These are phyloP conservation scores for Solanum gandarillasii DNA, from an alignment of 257 asterid species.

Conservation along the genomic window DNA sequence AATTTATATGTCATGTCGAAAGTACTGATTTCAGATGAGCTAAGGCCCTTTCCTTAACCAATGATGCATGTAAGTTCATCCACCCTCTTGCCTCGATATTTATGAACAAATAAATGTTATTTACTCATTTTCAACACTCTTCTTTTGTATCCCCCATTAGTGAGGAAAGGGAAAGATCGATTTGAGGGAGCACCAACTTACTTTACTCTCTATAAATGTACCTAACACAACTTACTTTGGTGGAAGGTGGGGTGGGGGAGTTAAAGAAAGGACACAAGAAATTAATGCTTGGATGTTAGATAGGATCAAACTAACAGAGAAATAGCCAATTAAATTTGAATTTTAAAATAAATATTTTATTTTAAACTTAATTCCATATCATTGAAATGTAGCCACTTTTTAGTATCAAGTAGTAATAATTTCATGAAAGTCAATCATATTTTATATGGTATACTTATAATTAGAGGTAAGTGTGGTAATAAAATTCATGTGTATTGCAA, in stretches of 20 bases:
- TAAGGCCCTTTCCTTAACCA: neutral
- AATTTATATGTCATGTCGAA: neutral
- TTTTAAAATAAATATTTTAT: neutral
- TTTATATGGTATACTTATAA: neutral
- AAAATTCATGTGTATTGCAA: slow-evolving; percentile 13
- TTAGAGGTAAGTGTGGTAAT: slow-evolving; percentile 9
- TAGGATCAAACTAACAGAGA: neutral
- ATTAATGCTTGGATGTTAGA: neutral
- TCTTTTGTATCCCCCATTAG: neutral
- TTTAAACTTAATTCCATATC: neutral
- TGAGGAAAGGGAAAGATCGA: neutral
- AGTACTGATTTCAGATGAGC: neutral
- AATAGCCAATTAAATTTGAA: neutral
- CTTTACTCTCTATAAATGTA: neutral
- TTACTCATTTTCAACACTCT: neutral
- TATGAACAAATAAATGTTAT: neutral
- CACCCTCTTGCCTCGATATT: neutral
- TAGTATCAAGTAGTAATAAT: neutral
- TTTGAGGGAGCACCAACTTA: neutral
- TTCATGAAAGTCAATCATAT: neutral
- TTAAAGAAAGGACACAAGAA: neutral
- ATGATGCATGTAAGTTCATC: neutral
- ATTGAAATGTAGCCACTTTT: neutral
- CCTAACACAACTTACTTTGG: neutral
- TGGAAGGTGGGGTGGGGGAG: neutral